A percentile compares a stretch with the other conserved stretches of the same genome.
Evolutionary conservation across 73 alveolate genomes (phyloP).

Genomic region (Paramecium tetraurelia): DNA sequence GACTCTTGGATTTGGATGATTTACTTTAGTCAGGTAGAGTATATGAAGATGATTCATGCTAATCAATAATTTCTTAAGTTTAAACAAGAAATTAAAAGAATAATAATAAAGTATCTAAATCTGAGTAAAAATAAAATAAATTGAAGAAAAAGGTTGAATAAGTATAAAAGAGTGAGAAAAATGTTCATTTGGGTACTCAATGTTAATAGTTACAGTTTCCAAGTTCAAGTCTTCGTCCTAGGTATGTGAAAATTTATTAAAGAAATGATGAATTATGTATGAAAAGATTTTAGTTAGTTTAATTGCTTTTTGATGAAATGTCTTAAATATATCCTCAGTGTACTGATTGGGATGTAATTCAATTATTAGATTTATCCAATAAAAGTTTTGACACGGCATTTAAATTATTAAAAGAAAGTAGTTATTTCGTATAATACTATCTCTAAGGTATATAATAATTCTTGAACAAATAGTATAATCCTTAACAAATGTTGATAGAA

Average conservation of each 20-base stretch:
- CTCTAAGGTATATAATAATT: not conserved
- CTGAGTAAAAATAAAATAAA: not conserved
- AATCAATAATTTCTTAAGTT: not conserved
- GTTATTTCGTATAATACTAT: not conserved
- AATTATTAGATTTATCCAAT: not conserved
- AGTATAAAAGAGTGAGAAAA: not conserved
- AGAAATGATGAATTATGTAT: slow-evolving; percentile 3
- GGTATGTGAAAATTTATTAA: not conserved
- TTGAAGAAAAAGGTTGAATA: not conserved
- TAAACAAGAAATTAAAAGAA: not conserved
- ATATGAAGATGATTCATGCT: not conserved
- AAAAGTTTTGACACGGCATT: not conserved
- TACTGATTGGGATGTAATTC: slow-evolving; percentile 7
- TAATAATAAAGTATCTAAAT: not conserved
- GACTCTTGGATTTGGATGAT: not conserved
- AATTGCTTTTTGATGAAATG: not conserved
- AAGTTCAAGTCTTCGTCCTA: not conserved
- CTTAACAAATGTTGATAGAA: not conserved
- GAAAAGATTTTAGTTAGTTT: not conserved
- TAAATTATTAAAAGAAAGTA: slow-evolving; percentile 18
- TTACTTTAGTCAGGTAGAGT: not conserved
- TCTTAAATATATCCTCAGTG: slow-evolving; percentile 10
- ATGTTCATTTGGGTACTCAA: not conserved
- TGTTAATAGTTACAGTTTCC: not conserved
- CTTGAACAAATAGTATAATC: not conserved